Evolutionary conservation across 2,329 filamentous ascomycete genomes (phyloP).

Genomic region (Rutstroemia sydowiana): DNA sequence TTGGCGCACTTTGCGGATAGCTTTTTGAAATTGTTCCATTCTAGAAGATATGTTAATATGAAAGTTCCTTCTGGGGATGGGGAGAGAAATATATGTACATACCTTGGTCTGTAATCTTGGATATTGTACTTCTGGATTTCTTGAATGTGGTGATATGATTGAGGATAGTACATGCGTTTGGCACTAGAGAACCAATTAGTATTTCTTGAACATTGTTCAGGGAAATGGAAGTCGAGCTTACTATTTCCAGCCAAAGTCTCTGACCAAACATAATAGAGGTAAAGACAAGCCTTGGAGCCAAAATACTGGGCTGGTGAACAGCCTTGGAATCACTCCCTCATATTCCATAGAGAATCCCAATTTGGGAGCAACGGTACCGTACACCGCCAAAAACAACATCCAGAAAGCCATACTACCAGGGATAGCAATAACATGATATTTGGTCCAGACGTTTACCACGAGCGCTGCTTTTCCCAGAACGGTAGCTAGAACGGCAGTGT

Average conservation of each 20-base stretch:
- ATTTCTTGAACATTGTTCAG: not conserved
- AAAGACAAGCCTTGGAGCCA: slow-evolving; percentile 84
- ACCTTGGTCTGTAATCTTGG: slow-evolving; percentile 95
- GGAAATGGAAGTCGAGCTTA: slow-evolving; percentile 26
- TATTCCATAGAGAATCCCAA: slow-evolving; percentile 78
- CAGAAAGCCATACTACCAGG: slow-evolving; percentile 88
- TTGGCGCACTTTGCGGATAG: slow-evolving; percentile 94
- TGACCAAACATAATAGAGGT: slow-evolving; percentile 71
- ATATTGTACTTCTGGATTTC: slow-evolving; percentile 99
- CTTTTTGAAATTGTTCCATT: slow-evolving; percentile 99
- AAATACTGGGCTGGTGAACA: slow-evolving; percentile 78
- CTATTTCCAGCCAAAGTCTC: slow-evolving; percentile 97
- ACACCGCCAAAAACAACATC: slow-evolving; percentile 83
- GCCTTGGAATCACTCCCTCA: slow-evolving; percentile 69
- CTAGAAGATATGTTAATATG: slow-evolving; percentile 35
- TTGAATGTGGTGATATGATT: slow-evolving; percentile 96
- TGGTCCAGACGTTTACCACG: slow-evolving; percentile 97
- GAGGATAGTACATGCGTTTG: slow-evolving; percentile 94
- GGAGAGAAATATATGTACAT: slow-evolving; percentile 32
- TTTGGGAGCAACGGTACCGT: slow-evolving; percentile 79
- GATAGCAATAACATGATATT: slow-evolving; percentile 93
- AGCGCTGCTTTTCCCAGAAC: slow-evolving; percentile 92
- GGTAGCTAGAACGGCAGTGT: slow-evolving; percentile 87
- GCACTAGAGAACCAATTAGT: slow-evolving; percentile 35
- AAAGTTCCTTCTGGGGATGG: slow-evolving; percentile 13